Percentiles rank a stretch among this genome's conserved stretches.
These are phyloP conservation scores for Phaseolus lunatus DNA, from an alignment of 306 rosid species.

Conservation along the genomic window DNA sequence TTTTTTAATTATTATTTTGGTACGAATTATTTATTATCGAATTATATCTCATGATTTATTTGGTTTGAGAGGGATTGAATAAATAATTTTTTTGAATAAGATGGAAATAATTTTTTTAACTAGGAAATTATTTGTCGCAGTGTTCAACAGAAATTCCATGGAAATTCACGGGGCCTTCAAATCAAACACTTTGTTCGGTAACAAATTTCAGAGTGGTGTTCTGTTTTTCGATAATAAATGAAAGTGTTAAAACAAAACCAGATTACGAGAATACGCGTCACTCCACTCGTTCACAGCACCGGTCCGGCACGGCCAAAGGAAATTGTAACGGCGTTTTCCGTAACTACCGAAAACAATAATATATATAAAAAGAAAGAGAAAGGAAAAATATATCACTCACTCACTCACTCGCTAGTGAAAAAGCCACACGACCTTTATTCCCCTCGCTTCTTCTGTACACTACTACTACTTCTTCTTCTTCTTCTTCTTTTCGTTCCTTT, in stretches of 20 bases:
- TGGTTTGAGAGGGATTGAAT: too few relatives aligned
- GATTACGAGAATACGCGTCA: neutral
- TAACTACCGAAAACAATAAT: neutral
- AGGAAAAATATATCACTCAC: neutral
- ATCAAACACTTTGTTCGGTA: neutral
- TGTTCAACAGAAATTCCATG: neutral
- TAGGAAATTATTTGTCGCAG: too few relatives aligned
- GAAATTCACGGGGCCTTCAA: neutral
- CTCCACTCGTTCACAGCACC: neutral
- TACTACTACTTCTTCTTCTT: neutral
- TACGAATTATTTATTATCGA: too few relatives aligned
- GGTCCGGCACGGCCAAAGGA: neutral
- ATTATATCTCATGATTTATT: too few relatives aligned
- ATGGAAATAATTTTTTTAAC: too few relatives aligned
- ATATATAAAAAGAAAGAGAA: neutral
- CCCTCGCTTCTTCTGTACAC: slow-evolving; percentile 19
- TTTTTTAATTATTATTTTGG: too few relatives aligned
- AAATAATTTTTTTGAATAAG: too few relatives aligned
- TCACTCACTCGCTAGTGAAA: neutral
- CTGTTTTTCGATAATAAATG: too few relatives aligned
- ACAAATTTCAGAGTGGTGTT: neutral
- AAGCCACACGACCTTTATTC: neutral
- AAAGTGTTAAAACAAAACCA: neutral
- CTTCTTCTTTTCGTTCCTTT: neutral
- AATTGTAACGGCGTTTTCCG: neutral